Percentiles rank a stretch among this genome's conserved stretches.
These are phyloP conservation scores for Cucurbita pepo DNA, from an alignment of 306 rosid species.

Conservation along the genomic window DNA sequence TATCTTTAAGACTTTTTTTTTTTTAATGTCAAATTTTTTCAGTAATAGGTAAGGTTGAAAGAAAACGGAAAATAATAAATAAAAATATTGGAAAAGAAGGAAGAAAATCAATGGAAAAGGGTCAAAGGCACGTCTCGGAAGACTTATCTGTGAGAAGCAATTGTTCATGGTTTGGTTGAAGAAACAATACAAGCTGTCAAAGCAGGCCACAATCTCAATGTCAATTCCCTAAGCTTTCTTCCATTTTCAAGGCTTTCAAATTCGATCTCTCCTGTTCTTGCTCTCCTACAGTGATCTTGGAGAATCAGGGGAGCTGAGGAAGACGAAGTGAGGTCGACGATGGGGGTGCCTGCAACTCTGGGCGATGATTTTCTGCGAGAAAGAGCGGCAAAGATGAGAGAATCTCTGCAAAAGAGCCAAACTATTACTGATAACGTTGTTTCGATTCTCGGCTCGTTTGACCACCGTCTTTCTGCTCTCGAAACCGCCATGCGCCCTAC, in stretches of 20 bases:
- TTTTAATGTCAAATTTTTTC: no score
- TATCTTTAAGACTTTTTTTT: no score
- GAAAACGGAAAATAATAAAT: no score
- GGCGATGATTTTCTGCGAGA: conserved; percentile 55
- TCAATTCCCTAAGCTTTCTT: background rate
- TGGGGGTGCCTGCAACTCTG: conserved; percentile 35
- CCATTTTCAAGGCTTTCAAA: background rate
- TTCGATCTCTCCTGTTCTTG: background rate
- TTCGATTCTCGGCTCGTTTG: conserved; percentile 82
- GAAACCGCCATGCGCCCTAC: conserved; percentile 99
- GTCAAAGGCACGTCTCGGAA: background rate
- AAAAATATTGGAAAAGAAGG: background rate
- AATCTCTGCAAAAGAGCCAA: conserved; percentile 80
- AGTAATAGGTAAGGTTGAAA: no score
- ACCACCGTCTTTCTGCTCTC: conserved; percentile 93
- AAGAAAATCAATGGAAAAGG: background rate
- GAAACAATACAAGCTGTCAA: background rate
- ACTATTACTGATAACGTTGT: conserved; percentile 82
- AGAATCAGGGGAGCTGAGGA: background rate
- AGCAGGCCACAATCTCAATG: background rate
- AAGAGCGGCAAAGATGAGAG: conserved; percentile 66
- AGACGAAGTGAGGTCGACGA: background rate
- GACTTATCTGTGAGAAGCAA: background rate
- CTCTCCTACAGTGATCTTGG: background rate
- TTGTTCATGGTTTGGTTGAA: background rate